These are phyloP conservation scores for Ascoidea rubescens DNA, from an alignment of 805 yeast species.

Conservation along the genomic window DNA sequence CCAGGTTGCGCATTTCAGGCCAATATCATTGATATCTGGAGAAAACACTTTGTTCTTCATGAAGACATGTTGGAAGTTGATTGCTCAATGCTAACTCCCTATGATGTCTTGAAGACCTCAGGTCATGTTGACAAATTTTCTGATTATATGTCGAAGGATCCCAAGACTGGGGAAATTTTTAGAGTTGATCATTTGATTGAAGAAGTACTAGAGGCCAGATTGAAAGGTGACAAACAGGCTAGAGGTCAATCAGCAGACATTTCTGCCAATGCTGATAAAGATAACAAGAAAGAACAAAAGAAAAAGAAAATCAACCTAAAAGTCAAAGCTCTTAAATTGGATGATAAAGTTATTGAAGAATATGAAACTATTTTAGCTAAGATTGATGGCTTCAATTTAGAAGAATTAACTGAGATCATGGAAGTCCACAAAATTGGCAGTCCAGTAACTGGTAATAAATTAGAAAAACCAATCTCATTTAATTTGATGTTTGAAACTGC, in stretches of 20 bases:
- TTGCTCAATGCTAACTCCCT: conserved; percentile 94
- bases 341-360: conserved; percentile 64
- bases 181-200: conserved; percentile 97
- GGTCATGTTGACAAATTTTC: conserved; percentile 99
- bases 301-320: conserved; percentile 94
- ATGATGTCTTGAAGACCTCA: conserved; percentile 94
- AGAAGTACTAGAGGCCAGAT: conserved; percentile 90
- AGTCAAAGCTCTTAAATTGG: conserved; percentile 76
- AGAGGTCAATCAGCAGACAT: conserved; percentile 59
- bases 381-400: conserved; percentile 93
- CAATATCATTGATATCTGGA: conserved; percentile 87
- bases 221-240: conserved; percentile 95
- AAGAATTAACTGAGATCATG: conserved; percentile 83
- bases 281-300: conserved; percentile 70
- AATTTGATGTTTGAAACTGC: conserved; percentile 99
- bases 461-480: conserved; percentile 89
- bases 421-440: conserved; percentile 70
- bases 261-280: conserved; percentile 56
- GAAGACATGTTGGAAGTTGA: conserved; percentile 99
- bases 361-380: conserved; percentile 80
- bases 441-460: conserved; percentile 78
- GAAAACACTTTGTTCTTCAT: conserved; percentile 92
- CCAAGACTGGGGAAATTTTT: conserved; percentile 93
- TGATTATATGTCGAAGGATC: conserved; percentile 98
- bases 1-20: conserved; percentile 99